A percentile compares a stretch with the other conserved stretches of the same genome.
Conservation (phyloP, 306 rosid species). For the Lathyrus tuberosus region DNA sequence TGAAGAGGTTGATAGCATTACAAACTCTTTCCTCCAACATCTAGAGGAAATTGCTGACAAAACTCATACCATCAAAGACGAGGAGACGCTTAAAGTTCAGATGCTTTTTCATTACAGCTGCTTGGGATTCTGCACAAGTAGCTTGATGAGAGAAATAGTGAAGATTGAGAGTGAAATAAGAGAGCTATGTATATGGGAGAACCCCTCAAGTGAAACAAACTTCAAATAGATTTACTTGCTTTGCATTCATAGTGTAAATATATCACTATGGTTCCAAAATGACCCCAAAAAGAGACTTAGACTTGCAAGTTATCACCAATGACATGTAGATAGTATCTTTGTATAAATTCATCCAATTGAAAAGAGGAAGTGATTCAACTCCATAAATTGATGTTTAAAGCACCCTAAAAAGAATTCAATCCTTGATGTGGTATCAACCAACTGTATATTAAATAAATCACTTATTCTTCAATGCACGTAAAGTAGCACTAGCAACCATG, state of each 20-base stretch:
- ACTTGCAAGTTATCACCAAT: conserved; percentile 14
- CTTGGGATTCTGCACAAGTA: conserved; percentile 64
- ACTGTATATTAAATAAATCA: conserved; percentile 1
- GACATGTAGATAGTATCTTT: conserved; percentile 6
- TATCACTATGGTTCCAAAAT: conserved; percentile 13
- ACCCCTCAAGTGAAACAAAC: conserved; percentile 48
- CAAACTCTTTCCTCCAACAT: conserved; percentile 53
- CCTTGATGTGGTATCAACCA: conserved; percentile 17
- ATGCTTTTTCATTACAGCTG: conserved; percentile 56
- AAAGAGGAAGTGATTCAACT: conserved; percentile 15
- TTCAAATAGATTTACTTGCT: conserved; percentile 41
- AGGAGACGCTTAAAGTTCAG: conserved; percentile 54
- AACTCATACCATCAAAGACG: conserved; percentile 39
- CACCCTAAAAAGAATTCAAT: conserved; percentile 25
- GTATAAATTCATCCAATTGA: conserved; percentile 8
- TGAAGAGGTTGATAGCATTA: conserved; percentile 49
- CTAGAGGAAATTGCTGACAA: conserved; percentile 51
- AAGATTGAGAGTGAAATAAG: conserved; percentile 57
- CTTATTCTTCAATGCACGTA: conserved; percentile 12
- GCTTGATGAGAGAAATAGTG: conserved; percentile 58
- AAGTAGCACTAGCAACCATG: conserved; percentile 20
- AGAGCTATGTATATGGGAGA: conserved; percentile 65
- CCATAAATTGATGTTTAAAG: not conserved
- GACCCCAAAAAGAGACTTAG: not conserved
- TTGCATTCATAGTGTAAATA: conserved; percentile 20